These are phyloP conservation scores for Biscogniauxia marginata DNA, from an alignment of 2,329 filamentous ascomycete species.

Conservation along the genomic window DNA sequence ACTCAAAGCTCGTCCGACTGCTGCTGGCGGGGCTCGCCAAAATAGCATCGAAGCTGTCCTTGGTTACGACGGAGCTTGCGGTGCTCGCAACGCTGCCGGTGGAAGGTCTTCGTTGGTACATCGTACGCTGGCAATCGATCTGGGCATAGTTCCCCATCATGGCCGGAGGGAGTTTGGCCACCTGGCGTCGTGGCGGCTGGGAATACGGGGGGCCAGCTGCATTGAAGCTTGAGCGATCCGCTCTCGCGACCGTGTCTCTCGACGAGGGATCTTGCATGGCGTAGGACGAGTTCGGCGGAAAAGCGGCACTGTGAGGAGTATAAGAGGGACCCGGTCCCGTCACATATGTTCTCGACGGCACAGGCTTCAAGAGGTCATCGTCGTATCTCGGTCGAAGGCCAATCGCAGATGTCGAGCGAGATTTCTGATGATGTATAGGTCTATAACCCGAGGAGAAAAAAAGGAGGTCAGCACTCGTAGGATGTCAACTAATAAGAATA, in stretches of 20 bases:
- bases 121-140: conserved; percentile 28
- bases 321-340: conserved; percentile 18
- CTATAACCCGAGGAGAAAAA: conserved; percentile 19
- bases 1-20: conserved; percentile 39
- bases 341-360: conserved; percentile 7
- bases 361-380: conserved; percentile 21
- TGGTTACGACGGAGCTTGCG: conserved; percentile 26
- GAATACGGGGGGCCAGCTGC: conserved; percentile 14
- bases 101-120: conserved; percentile 27
- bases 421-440: conserved; percentile 23
- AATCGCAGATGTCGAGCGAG: conserved; percentile 25
- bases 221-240: conserved; percentile 19
- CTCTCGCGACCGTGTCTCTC: conserved; percentile 10
- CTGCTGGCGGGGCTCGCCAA: conserved; percentile 34
- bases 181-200: conserved; percentile 20
- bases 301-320: conserved; percentile 18
- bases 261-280: conserved; percentile 12
- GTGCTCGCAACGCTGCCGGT: conserved; percentile 24
- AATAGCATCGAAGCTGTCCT: conserved; percentile 31
- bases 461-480: conserved; percentile 25
- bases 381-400: conserved; percentile 20
- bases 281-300: conserved; percentile 14
- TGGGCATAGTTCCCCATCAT: conserved; percentile 31
- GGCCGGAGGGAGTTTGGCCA: conserved; percentile 16
- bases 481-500: conserved; percentile 2